phyloP scores from a whole-genome alignment of 1,284 basidiomycete species.

The Ustilago cynodontis region DNA sequence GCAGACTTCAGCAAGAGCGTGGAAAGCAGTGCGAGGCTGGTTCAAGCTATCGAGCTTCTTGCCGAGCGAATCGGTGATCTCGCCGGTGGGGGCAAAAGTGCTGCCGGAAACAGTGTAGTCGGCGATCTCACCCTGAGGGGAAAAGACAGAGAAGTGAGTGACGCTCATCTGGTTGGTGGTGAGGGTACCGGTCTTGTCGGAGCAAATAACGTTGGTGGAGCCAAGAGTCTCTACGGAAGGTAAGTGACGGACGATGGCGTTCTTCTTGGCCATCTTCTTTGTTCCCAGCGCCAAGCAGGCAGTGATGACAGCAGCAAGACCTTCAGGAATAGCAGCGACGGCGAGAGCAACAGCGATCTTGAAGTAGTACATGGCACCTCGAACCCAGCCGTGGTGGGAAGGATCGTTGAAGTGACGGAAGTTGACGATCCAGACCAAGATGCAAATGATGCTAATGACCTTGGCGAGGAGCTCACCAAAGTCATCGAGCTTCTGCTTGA shows the following conservation, averaged over 20 bases:
- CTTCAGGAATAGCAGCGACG: conserved; percentile 69
- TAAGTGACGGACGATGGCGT: conserved; percentile 68
- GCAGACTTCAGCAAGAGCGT: conserved; percentile 64
- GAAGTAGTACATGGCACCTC: conserved; percentile 69
- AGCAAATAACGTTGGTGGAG: conserved; percentile 69
- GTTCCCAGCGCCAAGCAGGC: conserved; percentile 68
- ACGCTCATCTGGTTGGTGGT: conserved; percentile 70
- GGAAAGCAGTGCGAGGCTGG: conserved; percentile 56
- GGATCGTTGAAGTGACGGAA: conserved; percentile 68
- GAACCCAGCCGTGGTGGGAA: conserved; percentile 66
- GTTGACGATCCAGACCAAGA: conserved; percentile 69
- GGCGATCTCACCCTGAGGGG: conserved; percentile 12
- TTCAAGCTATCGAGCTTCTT: conserved; percentile 52
- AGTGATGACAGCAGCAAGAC: conserved; percentile 69
- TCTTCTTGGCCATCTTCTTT: conserved; percentile 69
- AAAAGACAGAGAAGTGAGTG: conserved; percentile 56
- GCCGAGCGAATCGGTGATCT: conserved; percentile 48
- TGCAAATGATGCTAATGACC: conserved; percentile 68
- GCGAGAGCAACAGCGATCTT: conserved; percentile 70
- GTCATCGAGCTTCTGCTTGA: conserved; percentile 69
- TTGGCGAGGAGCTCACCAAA: conserved; percentile 69
- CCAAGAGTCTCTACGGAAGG: conserved; percentile 69
- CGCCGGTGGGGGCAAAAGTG: conserved; percentile 62
- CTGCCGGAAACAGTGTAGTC: conserved; percentile 65
- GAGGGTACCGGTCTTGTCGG: conserved; percentile 70